Percentiles rank a stretch among this genome's conserved stretches.
Conservation (phyloP, 441 rosid genomes). For the Populus hybrid region DNA sequence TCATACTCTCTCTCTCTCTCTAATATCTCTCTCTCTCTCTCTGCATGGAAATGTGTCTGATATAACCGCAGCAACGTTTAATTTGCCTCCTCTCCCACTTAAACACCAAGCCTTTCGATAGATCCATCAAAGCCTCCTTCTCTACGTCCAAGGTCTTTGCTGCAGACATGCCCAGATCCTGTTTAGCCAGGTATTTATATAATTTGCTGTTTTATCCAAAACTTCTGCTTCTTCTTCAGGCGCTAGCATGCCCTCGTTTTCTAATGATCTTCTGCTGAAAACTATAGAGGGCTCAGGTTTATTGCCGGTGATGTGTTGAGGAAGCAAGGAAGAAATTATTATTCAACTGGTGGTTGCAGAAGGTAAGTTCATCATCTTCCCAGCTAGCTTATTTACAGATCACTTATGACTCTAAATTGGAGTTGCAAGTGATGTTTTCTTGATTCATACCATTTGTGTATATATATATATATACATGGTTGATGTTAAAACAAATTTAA, state of each 20-base stretch:
- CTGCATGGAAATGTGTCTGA: conserved; percentile 26
- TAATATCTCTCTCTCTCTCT: too few relatives aligned
- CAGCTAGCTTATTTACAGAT: background rate
- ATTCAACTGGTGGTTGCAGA: conserved; percentile 15
- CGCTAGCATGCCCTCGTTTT: background rate
- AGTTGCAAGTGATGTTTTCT: too few relatives aligned
- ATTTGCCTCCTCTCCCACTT: background rate
- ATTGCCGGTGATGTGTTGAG: conserved; percentile 7
- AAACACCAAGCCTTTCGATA: background rate
- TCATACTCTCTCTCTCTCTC: background rate
- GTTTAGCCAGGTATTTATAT: background rate
- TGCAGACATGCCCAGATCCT: background rate
- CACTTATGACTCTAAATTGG: too few relatives aligned
- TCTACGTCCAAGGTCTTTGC: background rate
- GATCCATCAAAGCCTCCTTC: background rate
- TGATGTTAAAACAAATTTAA: too few relatives aligned
- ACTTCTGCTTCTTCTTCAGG: background rate
- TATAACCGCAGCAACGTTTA: background rate
- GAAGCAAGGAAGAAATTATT: conserved; percentile 20
- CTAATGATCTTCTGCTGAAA: background rate
- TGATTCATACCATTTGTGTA: too few relatives aligned
- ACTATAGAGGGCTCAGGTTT: conserved; percentile 19
- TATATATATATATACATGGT: too few relatives aligned
- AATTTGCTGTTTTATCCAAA: background rate
- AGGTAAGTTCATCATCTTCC: conserved; percentile 20